Evolutionary conservation across 2,329 filamentous ascomycete species (phyloP), one percentile per base, ranked within the genome.

Genomic region (Leptographium procerum): DNA sequence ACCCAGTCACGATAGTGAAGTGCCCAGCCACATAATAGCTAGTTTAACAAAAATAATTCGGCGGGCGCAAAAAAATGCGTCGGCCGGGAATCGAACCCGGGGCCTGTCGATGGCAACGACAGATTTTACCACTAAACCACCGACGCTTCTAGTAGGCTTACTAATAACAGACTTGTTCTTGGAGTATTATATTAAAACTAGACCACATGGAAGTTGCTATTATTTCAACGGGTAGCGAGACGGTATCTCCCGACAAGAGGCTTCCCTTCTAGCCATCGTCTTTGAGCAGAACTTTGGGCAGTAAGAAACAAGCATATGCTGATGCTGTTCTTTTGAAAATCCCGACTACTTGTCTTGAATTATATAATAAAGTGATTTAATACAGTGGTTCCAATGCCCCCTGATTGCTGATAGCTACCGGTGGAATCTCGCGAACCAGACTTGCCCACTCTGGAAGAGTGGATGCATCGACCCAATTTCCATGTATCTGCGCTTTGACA

Each of bases 61-160:
- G n/a, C n/a, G n/a, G n/a, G n/a, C n/a, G 9, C 43, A 24, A 48
- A 52, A 34, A 34, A 33, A 16, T 52, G 51, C 51, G 51, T 52
- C 51, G 51, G 51, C 51, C 51, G 51, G 51, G 51, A 52, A 52
- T 52, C 51, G 51, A 52, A 52, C 51, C 51, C 51, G 51, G 51
- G 51, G 51, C 51, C 51, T 52, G 51, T 52, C 51, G 51, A 52
- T 52, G 51, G 51, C 51, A 52, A 52, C 51, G 51, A 52, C 51
- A 52, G 51, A 52, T 52, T 52, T 52, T 52, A 52, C 51, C 51
- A 52, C 51, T 52, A 52, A 52, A 52, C 51, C 51, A 52, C 51
- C 51, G 51, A 52, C 51, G 51, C 51, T 48, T 10, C 14, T 43
- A 43, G n/a, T n/a, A n/a, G n/a, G n/a, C n/a, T n/a, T n/a, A n/a